Percentiles rank a stretch among this genome's conserved stretches.
Conservation (phyloP, 106 monocot species). For the Dendrobium huoshanense region DNA sequence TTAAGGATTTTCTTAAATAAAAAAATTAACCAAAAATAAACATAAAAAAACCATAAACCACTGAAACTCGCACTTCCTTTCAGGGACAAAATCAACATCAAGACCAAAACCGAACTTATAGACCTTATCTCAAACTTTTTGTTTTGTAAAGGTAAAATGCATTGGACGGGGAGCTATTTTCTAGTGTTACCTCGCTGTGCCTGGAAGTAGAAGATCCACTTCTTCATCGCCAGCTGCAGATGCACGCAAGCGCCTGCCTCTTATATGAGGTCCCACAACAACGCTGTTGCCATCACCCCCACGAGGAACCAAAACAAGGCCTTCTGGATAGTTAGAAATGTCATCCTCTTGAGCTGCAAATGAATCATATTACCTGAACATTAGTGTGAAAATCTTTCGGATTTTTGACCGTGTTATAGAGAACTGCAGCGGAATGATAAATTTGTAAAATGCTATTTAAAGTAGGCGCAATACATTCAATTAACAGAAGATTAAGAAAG, state of each 20-base stretch:
- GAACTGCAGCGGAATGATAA: neutral
- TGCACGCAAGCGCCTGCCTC: constrained; percentile 64
- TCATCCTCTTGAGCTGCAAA: constrained; percentile 59
- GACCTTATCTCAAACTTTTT: too few relatives aligned
- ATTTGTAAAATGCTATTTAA: neutral
- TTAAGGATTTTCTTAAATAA: too few relatives aligned
- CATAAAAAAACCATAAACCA: too few relatives aligned
- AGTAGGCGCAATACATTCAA: too few relatives aligned
- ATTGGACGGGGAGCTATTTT: neutral
- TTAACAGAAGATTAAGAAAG: too few relatives aligned
- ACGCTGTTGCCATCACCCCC: constrained; percentile 43
- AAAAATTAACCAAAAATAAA: too few relatives aligned
- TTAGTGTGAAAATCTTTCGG: neutral
- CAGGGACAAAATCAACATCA: too few relatives aligned
- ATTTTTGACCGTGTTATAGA: neutral
- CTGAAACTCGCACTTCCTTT: too few relatives aligned
- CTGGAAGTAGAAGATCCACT: constrained; percentile 71
- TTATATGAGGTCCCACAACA: constrained; percentile 64
- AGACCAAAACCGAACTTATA: too few relatives aligned
- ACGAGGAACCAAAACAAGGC: constrained; percentile 56
- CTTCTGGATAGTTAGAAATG: constrained; percentile 48
- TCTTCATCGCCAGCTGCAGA: constrained; percentile 62
- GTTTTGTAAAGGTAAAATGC: neutral
- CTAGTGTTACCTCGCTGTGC: constrained; percentile 46
- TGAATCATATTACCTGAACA: neutral